A percentile compares a stretch with the other conserved stretches of the same genome.
Evolutionary conservation across 768 basidiomycete species (phyloP).

Genomic region (Dioszegia crocea): DNA sequence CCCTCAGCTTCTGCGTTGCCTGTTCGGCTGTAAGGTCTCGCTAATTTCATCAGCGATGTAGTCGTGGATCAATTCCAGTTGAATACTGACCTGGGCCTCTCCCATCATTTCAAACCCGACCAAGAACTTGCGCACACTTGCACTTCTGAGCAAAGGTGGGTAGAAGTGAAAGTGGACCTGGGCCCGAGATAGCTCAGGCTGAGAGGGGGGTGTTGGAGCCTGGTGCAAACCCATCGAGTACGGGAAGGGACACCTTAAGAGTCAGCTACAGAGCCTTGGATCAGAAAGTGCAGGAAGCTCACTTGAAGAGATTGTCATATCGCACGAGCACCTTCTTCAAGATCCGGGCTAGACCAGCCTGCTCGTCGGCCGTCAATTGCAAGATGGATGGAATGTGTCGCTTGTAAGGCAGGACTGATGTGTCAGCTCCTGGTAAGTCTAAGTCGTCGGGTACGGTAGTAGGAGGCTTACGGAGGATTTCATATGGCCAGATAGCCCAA

Average conservation of each 20-base stretch:
- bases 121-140: slow-evolving; percentile 78
- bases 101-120: slow-evolving; percentile 93
- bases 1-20: slow-evolving; percentile 66
- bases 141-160: slow-evolving; percentile 76
- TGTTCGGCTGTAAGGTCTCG: slow-evolving; percentile 85
- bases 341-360: slow-evolving; percentile 55
- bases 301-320: slow-evolving; percentile 47
- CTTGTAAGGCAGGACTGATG: slow-evolving; percentile 68
- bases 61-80: not conserved
- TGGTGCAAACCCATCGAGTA: slow-evolving; percentile 96
- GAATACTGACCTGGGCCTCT: slow-evolving; percentile 61
- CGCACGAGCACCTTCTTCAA: slow-evolving; percentile 50
- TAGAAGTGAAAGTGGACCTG: slow-evolving; percentile 85
- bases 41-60: slow-evolving; percentile 19
- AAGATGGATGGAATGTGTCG: slow-evolving; percentile 72
- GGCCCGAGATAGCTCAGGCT: slow-evolving; percentile 47
- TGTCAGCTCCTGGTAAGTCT: not conserved
- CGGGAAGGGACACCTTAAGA: slow-evolving; percentile 69
- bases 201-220: slow-evolving; percentile 48
- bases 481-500: slow-evolving; percentile 96
- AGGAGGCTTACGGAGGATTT: slow-evolving; percentile 51
- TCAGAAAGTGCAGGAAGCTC: slow-evolving; percentile 44
- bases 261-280: not conserved
- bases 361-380: slow-evolving; percentile 62
- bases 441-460: not conserved